Percentiles rank a stretch among this genome's conserved stretches.
Evolutionary conservation across 1,284 basidiomycete species (phyloP).

Genomic region (Trichosporon faecale): DNA sequence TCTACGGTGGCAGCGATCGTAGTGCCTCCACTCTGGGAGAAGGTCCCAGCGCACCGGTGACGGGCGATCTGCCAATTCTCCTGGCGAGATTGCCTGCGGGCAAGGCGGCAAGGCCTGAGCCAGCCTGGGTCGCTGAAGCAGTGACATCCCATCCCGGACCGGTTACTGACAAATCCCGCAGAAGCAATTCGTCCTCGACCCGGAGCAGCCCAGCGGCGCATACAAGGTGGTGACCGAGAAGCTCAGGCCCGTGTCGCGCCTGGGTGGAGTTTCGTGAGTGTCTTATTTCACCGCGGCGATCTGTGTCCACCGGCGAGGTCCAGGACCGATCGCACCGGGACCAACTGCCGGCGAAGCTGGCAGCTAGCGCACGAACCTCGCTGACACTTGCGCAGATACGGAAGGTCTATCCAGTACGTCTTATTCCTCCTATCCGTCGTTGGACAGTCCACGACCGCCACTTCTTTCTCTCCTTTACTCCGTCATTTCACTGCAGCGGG

Average conservation of each 20-base stretch:
- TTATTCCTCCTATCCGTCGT: constrained; percentile 6
- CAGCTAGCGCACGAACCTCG: neutral
- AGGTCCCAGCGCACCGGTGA: neutral
- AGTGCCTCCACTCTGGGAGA: neutral
- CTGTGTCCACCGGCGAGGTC: neutral
- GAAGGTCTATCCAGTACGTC: constrained; percentile 58
- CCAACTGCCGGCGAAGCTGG: neutral
- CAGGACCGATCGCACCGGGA: neutral
- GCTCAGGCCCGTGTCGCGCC: constrained; percentile 61
- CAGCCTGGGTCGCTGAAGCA: neutral
- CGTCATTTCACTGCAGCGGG: neutral
- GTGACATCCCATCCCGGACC: neutral
- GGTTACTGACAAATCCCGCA: constrained; percentile 34
- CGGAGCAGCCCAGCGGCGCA: constrained; percentile 40
- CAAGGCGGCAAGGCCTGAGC: neutral
- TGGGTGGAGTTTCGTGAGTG: constrained; percentile 64
- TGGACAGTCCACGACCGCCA: neutral
- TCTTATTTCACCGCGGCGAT: neutral
- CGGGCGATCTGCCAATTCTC: neutral
- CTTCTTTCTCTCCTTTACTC: constrained; percentile 3
- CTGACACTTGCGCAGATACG: constrained; percentile 30
- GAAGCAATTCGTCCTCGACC: constrained; percentile 59
- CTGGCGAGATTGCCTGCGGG: neutral
- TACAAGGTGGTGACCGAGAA: constrained; percentile 51
- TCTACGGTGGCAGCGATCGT: neutral